These are phyloP conservation scores for Glonium stellatum DNA, from an alignment of 495 filamentous ascomycete genomes.

Conservation along the genomic window DNA sequence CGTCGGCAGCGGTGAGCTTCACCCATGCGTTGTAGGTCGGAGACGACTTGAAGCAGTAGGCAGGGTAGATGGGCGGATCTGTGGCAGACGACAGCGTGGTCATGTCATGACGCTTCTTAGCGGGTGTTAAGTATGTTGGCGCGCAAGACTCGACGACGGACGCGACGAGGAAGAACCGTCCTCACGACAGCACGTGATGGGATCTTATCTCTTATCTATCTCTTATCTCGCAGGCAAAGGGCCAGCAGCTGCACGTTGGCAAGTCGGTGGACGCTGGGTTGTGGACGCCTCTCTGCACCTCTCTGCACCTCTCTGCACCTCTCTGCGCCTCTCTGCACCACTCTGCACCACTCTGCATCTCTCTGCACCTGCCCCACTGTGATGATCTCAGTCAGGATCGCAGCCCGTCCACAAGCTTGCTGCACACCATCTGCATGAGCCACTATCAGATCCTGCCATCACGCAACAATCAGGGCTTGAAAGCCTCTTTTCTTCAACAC, in stretches of 20 bases:
- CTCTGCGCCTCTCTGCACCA: not conserved
- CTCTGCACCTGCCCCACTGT: not conserved
- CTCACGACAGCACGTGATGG: not conserved
- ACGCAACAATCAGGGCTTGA: conserved; percentile 18
- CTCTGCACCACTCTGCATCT: not conserved
- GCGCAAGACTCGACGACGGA: not conserved
- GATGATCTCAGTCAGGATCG: not conserved
- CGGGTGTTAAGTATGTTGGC: conserved; percentile 3
- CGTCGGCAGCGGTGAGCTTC: conserved; percentile 63
- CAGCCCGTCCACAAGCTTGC: no score
- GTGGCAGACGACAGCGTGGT: conserved; percentile 32
- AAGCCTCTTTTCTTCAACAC: not conserved
- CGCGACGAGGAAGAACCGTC: not conserved
- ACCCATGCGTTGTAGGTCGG: conserved; percentile 81
- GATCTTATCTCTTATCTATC: not conserved
- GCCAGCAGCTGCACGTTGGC: not conserved
- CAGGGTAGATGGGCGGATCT: conserved; percentile 59
- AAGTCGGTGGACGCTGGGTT: not conserved
- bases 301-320: not conserved
- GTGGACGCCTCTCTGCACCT: not conserved
- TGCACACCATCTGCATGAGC: conserved; percentile 15
- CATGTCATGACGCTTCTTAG: conserved; percentile 42
- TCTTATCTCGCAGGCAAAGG: not conserved
- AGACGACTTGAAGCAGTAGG: conserved; percentile 76
- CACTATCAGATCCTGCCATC: not conserved